Evolutionary conservation across 2,329 filamentous ascomycete genomes (phyloP), one percentile per base, ranked within the genome.

Genomic region (Calonectria crousiana): DNA sequence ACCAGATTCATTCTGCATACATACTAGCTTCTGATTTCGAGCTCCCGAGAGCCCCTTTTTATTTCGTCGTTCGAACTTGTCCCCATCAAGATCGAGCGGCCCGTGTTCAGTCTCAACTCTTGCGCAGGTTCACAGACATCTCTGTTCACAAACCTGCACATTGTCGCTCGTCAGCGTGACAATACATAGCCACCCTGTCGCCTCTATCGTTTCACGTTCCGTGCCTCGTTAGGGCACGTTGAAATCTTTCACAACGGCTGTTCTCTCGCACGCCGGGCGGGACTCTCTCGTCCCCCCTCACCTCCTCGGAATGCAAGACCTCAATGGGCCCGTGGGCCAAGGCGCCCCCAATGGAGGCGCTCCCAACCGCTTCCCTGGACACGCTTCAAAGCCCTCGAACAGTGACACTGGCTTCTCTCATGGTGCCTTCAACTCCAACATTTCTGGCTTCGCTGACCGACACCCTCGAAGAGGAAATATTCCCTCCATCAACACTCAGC

Each of bases 401-500:
- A 92, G 95, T 83, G 94, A 96, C 80, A 97, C 95, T 62, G 95
- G 95, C 77, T 98, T 98, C 86, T 98, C 96, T 64, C 95, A 98
- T 84, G 95, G 95, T 78, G 95, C 96, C 73, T 98, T 97, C 86
- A 93, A 93, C 82, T 96, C 95, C 72, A 97, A 98, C 86, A 90
- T 95, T 78, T 90, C 92, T 80, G 94, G 95, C 75, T 98, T 98
- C 83, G 93, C 93, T 78, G 95, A 98, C 84, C 92, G 96, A 82
- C 95, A 97, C 85, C 92, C 94, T 78, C 94, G 96, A 81, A 92
- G 95, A 79, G 90, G 90, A 76, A 98, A 97, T 86, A 94, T 98
- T 82, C 95, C 96, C 77, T 93, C 93, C 77, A 98, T 98, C 87
- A 98, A 98, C 85, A 98, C 97, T 28, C 93, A 94, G 82, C 88